Evolutionary conservation across 148 eudicot species (phyloP), one percentile per base, ranked within the genome.

Genomic region (Rhododendron simsii): DNA sequence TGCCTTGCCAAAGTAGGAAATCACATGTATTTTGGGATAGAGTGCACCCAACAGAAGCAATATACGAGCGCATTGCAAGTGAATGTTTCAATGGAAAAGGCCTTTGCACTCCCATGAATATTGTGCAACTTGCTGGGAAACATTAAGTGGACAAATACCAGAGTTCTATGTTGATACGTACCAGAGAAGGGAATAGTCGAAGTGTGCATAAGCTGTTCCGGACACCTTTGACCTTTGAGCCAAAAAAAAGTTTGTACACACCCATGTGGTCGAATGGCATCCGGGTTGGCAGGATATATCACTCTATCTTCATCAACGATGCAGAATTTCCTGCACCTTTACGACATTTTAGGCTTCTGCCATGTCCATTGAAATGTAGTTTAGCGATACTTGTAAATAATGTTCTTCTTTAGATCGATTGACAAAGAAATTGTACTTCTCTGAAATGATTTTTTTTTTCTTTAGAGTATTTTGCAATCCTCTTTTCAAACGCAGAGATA

Each of bases 31-130:
- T 85, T 59, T 78, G 59, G 86, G 86, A 85, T 33, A 51, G 35
- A 11, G 86, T 57, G 5, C 86, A 85, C 74, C 86, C 86, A 57
- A 85, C 86, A 5, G 18, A 77, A 71, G 86, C 86, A 45, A 18
- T 57, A 35, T 26, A 85, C 59, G 16, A 11, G 69, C 53, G 8
- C 15, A 53, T 85, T 39, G 86, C 86, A 14, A 48, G 65, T 21
- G 10, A 85, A 37, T 85, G 86, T 39, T 85, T 76, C 23, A 85
- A 85, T 57, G 86, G 86, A 41, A 23, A 53, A 9, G 75, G 81
- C 3, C 37, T 85, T 5, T 85, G 86, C 53, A 57, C 53, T 57
- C 86, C 82, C 2, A 10, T 78, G 59, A 85, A 85, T 57, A 10
- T 85, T 7, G 55, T 30, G 55, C 67, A 41, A 85, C 73, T 73